Conservation (phyloP, 768 basidiomycete genomes). For the Chalciporus chontae region DNA sequence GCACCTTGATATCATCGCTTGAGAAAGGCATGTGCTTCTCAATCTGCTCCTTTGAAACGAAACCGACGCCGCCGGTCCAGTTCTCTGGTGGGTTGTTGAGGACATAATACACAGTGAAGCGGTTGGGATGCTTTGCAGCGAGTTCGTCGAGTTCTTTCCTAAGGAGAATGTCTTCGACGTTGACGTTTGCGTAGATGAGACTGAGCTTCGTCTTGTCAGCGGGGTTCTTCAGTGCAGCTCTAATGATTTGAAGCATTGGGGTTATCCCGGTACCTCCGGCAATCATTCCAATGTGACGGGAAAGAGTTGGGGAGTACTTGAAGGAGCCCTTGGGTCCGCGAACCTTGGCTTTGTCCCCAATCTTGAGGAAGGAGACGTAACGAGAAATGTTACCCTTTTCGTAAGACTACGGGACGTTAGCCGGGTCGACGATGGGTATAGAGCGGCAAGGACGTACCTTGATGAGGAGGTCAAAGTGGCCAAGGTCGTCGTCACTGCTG, state of each 20-base stretch:
- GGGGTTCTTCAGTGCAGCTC: conserved; percentile 89
- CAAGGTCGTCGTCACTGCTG: conserved; percentile 87
- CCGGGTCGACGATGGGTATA: background rate
- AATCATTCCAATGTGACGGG: conserved; percentile 90
- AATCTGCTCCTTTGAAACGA: conserved; percentile 91
- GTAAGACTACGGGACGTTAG: conserved; percentile 60
- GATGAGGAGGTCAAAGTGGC: conserved; percentile 94
- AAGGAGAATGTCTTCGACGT: conserved; percentile 87
- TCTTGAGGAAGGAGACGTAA: conserved; percentile 73
- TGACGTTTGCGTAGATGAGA: conserved; percentile 97
- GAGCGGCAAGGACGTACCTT: conserved; percentile 54
- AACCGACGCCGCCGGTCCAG: conserved; percentile 91
- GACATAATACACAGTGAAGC: conserved; percentile 85
- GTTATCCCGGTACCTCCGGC: conserved; percentile 98
- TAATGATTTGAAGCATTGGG: conserved; percentile 98
- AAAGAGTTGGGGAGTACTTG: conserved; percentile 69
- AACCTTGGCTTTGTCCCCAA: conserved; percentile 85
- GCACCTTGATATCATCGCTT: conserved; percentile 69
- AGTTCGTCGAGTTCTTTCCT: conserved; percentile 84
- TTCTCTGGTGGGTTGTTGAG: conserved; percentile 88
- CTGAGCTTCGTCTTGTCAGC: conserved; percentile 75
- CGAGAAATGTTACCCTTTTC: conserved; percentile 97
- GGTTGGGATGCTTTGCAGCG: conserved; percentile 51
- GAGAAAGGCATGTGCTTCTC: conserved; percentile 70
- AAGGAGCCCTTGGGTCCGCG: conserved; percentile 98